Percentiles rank a stretch among this genome's conserved stretches.
These are phyloP conservation scores for Penicillium sp. DNA, from an alignment of 2,329 filamentous ascomycete genomes.

Conservation along the genomic window DNA sequence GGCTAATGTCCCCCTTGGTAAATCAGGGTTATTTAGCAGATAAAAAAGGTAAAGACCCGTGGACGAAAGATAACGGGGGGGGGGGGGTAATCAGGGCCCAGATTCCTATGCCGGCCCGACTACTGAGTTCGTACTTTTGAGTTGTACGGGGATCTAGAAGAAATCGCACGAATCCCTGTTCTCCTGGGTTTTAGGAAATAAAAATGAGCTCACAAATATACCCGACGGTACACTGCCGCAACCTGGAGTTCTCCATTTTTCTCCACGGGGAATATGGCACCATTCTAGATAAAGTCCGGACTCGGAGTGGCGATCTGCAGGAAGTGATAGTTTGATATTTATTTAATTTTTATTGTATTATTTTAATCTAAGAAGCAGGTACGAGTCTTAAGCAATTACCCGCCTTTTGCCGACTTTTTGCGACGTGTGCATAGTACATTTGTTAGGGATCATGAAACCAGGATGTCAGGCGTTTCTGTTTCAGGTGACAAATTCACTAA, in stretches of 20 bases:
- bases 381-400: constrained; percentile 13
- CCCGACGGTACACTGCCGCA: background rate
- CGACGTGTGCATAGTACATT: background rate
- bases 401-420: constrained; percentile 23
- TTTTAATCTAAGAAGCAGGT: background rate
- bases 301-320: constrained; percentile 20
- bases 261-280: constrained; percentile 24
- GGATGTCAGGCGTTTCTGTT: constrained; percentile 10
- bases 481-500: constrained; percentile 12
- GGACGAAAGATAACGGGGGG: background rate
- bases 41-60: background rate
- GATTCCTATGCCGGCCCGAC: constrained; percentile 1
- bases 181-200: background rate
- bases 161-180: constrained; percentile 4
- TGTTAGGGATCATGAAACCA: background rate
- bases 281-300: constrained; percentile 20
- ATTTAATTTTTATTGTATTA: background rate
- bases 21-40: background rate
- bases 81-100: background rate
- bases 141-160: background rate
- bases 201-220: background rate
- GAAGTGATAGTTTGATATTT: background rate
- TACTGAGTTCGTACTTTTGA: background rate
- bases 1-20: background rate
- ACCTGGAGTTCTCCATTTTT: constrained; percentile 9